A percentile compares a stretch with the other conserved stretches of the same genome.
These are phyloP conservation scores for Coemansia sp. DNA, from an alignment of 192 early-diverging fungal species.

Conservation along the genomic window DNA sequence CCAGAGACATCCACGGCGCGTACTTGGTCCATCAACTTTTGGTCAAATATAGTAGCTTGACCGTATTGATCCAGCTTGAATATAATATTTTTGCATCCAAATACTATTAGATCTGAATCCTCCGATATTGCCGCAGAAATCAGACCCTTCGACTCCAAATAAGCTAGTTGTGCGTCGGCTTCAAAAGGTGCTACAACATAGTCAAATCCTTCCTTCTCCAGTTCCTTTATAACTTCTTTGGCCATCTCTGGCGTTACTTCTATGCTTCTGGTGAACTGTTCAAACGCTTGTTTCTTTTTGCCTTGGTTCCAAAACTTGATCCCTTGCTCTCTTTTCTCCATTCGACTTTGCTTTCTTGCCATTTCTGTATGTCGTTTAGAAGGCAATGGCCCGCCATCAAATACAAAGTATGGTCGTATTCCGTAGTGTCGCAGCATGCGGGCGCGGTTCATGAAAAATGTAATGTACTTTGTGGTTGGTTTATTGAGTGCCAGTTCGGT, in stretches of 20 bases:
- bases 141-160: constrained; percentile 65
- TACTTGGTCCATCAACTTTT: constrained; percentile 54
- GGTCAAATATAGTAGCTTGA: constrained; percentile 64
- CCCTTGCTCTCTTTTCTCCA: constrained; percentile 61
- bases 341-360: constrained; percentile 58
- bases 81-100: constrained; percentile 84
- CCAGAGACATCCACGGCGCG: constrained; percentile 56
- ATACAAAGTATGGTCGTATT: constrained; percentile 85
- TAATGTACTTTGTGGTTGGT: constrained; percentile 80
- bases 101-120: constrained; percentile 93
- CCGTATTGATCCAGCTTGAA: constrained; percentile 83
- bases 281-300: constrained; percentile 65
- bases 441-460: constrained; percentile 78
- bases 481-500: constrained; percentile 70
- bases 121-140: constrained; percentile 86
- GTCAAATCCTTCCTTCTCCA: constrained; percentile 65
- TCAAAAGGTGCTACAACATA: constrained; percentile 95
- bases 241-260: constrained; percentile 90
- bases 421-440: constrained; percentile 70
- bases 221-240: constrained; percentile 65
- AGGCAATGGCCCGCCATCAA: constrained; percentile 91
- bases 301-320: constrained; percentile 59
- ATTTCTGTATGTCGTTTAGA: constrained; percentile 78
- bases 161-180: constrained; percentile 95
- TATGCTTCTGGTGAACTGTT: constrained; percentile 72